phyloP scores from a whole-genome alignment of 2,329 filamentous ascomycete species.

The Aureobasidium melanogenum region DNA sequence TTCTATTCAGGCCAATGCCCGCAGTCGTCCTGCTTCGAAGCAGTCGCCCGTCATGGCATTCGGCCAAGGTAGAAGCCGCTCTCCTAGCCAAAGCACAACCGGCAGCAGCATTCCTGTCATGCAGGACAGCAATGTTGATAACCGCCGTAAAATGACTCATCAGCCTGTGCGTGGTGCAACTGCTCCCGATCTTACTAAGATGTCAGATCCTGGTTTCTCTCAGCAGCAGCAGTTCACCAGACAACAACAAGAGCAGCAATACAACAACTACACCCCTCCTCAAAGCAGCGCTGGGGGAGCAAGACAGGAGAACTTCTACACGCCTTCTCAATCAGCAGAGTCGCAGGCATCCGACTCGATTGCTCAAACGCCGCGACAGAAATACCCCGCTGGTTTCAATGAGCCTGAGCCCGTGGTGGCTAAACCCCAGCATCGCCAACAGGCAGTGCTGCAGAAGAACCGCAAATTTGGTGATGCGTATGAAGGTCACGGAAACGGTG shows the following conservation, averaged over 20 bases:
- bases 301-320: slow-evolving; percentile 14
- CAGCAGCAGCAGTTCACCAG: slow-evolving; percentile 15
- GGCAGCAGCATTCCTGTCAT: slow-evolving; percentile 34
- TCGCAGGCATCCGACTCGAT: slow-evolving; percentile 23
- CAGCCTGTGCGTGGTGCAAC: slow-evolving; percentile 19
- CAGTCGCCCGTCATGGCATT: slow-evolving; percentile 30
- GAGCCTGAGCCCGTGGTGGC: slow-evolving; percentile 25
- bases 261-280: slow-evolving; percentile 4
- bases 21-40: slow-evolving; percentile 27
- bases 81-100: slow-evolving; percentile 35
- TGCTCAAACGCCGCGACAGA: slow-evolving; percentile 22
- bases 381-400: slow-evolving; percentile 30
- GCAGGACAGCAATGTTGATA: slow-evolving; percentile 28
- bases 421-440: slow-evolving; percentile 34
- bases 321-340: slow-evolving; percentile 25
- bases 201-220: slow-evolving; percentile 8
- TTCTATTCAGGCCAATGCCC: slow-evolving; percentile 20
- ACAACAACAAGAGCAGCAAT: slow-evolving; percentile 7
- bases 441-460: slow-evolving; percentile 61
- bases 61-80: slow-evolving; percentile 34
- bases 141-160: slow-evolving; percentile 16
- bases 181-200: slow-evolving; percentile 18
- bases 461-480: slow-evolving; percentile 82
- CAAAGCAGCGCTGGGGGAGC: not conserved
- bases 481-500: slow-evolving; percentile 65